Evolutionary conservation across 2,329 filamentous ascomycete species (phyloP).

Genomic region (Xylariaceae sp.): DNA sequence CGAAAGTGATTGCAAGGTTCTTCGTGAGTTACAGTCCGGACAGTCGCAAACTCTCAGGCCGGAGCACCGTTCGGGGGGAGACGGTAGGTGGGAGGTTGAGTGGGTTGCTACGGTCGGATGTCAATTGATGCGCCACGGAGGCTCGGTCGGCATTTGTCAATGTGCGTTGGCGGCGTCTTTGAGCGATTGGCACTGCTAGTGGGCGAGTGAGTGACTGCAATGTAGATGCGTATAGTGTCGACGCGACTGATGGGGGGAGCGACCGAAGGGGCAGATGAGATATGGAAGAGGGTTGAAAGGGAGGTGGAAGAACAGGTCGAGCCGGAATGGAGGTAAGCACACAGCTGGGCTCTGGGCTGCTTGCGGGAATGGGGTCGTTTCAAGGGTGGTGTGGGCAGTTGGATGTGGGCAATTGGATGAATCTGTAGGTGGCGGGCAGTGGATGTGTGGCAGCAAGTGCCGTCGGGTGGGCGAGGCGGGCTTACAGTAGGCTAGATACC

Average conservation of each 20-base stretch:
- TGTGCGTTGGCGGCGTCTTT: neutral
- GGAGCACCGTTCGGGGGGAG: neutral
- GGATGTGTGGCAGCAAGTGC: no score
- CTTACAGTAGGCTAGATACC: no score
- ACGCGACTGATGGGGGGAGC: slow-evolving; percentile 4
- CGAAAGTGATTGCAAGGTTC: slow-evolving; percentile 13
- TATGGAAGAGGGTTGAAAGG: slow-evolving; percentile 7
- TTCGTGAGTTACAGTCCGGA: no score
- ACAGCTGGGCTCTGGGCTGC: neutral
- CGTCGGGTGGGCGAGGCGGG: no score
- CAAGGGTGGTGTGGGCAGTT: slow-evolving; percentile 1
- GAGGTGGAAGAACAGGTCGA: slow-evolving; percentile 4
- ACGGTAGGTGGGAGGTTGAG: neutral
- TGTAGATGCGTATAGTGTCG: slow-evolving; percentile 10
- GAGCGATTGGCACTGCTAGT: slow-evolving; percentile 1
- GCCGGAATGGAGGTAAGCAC: slow-evolving; percentile 14
- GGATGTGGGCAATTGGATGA: neutral
- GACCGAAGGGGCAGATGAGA: slow-evolving; percentile 8
- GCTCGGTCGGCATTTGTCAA: slow-evolving; percentile 17
- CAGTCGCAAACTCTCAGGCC: neutral
- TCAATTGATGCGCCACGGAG: slow-evolving; percentile 17
- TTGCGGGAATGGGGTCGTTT: no score
- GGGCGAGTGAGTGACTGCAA: slow-evolving; percentile 1
- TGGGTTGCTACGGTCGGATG: slow-evolving; percentile 17
- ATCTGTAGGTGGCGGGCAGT: no score